These are phyloP conservation scores for Mycena albidolilacea DNA, from an alignment of 768 basidiomycete genomes.

Conservation along the genomic window DNA sequence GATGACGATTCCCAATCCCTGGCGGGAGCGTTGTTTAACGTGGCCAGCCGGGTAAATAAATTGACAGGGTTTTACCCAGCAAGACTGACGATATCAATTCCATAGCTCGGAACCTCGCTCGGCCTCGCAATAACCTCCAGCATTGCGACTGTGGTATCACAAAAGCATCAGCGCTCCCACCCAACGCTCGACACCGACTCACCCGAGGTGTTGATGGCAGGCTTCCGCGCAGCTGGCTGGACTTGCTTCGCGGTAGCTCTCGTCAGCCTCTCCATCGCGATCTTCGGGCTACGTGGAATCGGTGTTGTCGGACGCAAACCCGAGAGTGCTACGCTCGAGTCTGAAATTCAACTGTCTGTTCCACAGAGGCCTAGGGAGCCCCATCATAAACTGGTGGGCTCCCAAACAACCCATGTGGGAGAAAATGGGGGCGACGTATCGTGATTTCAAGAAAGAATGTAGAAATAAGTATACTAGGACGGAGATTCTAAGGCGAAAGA, in stretches of 20 bases:
- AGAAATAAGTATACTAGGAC: too few relatives aligned
- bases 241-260: slow-evolving; percentile 38
- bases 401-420: neutral
- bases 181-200: slow-evolving; percentile 40
- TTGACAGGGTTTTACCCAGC: neutral
- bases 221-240: slow-evolving; percentile 52
- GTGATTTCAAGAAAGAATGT: too few relatives aligned
- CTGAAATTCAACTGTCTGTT: slow-evolving; percentile 6
- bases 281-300: slow-evolving; percentile 40
- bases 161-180: slow-evolving; percentile 42
- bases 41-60: slow-evolving; percentile 46
- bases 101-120: slow-evolving; percentile 52
- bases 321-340: neutral
- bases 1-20: slow-evolving; percentile 51
- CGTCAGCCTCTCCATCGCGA: slow-evolving; percentile 34
- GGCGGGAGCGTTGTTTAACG: slow-evolving; percentile 53
- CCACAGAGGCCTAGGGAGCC: too few relatives aligned
- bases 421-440: neutral
- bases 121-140: slow-evolving; percentile 51
- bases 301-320: slow-evolving; percentile 41
- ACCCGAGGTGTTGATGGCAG: slow-evolving; percentile 51
- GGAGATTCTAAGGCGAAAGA: too few relatives aligned
- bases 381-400: neutral
- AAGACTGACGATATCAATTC: neutral
- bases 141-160: slow-evolving; percentile 47